Conservation (phyloP, 2,329 filamentous ascomycete species). For the Sclerotinia trifoliorum region DNA sequence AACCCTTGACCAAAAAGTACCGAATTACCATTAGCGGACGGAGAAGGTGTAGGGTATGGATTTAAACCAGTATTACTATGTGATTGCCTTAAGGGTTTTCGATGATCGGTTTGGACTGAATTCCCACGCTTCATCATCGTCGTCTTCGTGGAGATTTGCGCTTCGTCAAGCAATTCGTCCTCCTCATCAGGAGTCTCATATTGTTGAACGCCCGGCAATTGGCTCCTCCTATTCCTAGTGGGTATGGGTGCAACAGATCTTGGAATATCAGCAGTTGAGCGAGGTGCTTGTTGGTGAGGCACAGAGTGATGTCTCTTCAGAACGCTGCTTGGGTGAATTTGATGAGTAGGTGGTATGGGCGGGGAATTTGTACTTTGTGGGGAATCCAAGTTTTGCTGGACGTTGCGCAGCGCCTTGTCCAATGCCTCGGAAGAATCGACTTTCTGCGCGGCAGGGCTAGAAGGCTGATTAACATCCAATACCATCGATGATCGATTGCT, state of each 20-base stretch:
- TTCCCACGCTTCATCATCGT: conserved; percentile 66
- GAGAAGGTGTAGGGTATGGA: conserved; percentile 65
- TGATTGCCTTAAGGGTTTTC: conserved; percentile 58
- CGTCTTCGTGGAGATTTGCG: conserved; percentile 71
- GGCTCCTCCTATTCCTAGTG: conserved; percentile 74
- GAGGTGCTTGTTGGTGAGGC: conserved; percentile 55
- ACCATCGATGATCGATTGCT: conserved; percentile 83
- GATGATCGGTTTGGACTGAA: conserved; percentile 43
- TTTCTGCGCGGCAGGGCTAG: conserved; percentile 50
- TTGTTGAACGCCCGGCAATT: conserved; percentile 71
- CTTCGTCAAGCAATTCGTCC: conserved; percentile 92
- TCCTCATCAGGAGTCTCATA: conserved; percentile 97
- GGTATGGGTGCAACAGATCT: conserved; percentile 63
- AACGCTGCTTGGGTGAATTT: conserved; percentile 50
- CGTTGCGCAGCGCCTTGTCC: conserved; percentile 57
- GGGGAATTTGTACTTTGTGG: conserved; percentile 38
- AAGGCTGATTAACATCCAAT: conserved; percentile 55
- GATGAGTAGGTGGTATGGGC: conserved; percentile 55
- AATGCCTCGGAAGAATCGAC: conserved; percentile 59
- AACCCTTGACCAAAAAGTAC: conserved; percentile 65
- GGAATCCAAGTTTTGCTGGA: conserved; percentile 51
- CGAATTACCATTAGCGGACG: conserved; percentile 80
- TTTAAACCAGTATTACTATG: conserved; percentile 62
- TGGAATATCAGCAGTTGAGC: conserved; percentile 59
- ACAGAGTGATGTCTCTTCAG: conserved; percentile 66